phyloP scores from a whole-genome alignment of 2,329 filamentous ascomycete genomes.

The Colletotrichum higginsianum region DNA sequence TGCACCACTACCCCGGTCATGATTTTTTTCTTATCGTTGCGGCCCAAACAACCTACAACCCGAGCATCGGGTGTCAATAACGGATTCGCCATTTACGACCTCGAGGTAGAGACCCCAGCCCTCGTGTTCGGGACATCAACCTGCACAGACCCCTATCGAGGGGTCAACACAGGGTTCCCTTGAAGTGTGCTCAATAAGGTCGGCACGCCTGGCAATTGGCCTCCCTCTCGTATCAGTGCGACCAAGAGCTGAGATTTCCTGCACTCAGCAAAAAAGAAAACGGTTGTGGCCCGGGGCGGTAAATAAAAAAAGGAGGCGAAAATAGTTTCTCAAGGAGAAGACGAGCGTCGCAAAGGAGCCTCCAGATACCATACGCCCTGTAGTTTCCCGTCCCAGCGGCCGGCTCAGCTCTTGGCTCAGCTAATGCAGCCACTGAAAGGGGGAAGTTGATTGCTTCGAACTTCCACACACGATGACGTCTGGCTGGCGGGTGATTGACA shows the following conservation, averaged over 20 bases:
- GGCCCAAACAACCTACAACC: slow-evolving; percentile 35
- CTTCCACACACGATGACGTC: background rate
- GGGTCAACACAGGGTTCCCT: background rate
- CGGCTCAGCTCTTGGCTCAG: slow-evolving; percentile 11
- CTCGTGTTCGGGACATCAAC: slow-evolving; percentile 33
- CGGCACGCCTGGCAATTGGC: background rate
- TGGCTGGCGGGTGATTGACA: background rate
- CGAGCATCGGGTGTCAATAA: slow-evolving; percentile 37
- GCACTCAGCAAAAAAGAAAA: background rate
- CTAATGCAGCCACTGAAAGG: slow-evolving; percentile 33
- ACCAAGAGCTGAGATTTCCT: background rate
- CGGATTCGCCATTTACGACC: slow-evolving; percentile 28
- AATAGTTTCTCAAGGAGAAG: background rate
- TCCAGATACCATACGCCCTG: background rate
- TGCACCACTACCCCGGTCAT: slow-evolving; percentile 26
- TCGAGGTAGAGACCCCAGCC: slow-evolving; percentile 5
- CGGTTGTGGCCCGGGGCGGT: background rate
- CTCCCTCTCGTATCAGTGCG: background rate
- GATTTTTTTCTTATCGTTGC: slow-evolving; percentile 13
- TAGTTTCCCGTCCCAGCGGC: slow-evolving; percentile 14
- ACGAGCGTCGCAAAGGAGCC: slow-evolving; percentile 14
- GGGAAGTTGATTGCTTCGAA: background rate
- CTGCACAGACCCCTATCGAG: background rate
- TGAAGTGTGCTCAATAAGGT: background rate
- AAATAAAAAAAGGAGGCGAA: background rate